Percentiles rank a stretch among this genome's conserved stretches.
These are phyloP conservation scores for Keithomyces neogunnii DNA, from an alignment of 2,329 filamentous ascomycete species.

Conservation along the genomic window DNA sequence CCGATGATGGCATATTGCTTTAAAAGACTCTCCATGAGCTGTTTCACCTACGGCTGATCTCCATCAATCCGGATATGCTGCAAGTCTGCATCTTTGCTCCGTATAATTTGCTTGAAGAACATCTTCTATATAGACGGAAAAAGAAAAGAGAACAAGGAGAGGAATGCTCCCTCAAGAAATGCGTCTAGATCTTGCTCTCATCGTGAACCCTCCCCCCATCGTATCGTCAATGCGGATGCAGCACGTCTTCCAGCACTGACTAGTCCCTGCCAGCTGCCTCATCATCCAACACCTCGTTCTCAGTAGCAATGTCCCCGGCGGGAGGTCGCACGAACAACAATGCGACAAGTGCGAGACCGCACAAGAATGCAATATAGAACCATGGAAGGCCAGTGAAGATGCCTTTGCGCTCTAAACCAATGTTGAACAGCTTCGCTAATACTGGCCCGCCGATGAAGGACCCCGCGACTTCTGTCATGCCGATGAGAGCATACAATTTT, in stretches of 20 bases:
- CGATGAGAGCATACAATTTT: conserved; percentile 31
- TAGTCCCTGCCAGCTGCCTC: conserved; percentile 10
- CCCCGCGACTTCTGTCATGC: conserved; percentile 30
- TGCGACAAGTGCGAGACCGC: conserved; percentile 17
- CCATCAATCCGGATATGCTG: too few relatives aligned
- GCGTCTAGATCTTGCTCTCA: too few relatives aligned
- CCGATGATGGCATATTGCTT: too few relatives aligned
- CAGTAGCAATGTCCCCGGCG: conserved; percentile 9
- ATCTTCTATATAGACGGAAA: too few relatives aligned
- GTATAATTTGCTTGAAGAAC: too few relatives aligned
- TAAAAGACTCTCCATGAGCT: too few relatives aligned
- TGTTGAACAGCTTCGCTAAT: conserved; percentile 29
- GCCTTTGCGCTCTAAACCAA: conserved; percentile 26
- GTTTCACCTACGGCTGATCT: too few relatives aligned
- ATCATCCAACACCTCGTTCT: conserved; percentile 13
- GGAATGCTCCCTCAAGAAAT: too few relatives aligned
- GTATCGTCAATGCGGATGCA: conserved; percentile 12
- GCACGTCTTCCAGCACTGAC: conserved; percentile 8
- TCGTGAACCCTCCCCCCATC: too few relatives aligned
- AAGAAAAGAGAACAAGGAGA: too few relatives aligned
- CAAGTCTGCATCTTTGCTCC: too few relatives aligned
- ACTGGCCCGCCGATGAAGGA: conserved; percentile 31
- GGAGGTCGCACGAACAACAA: conserved; percentile 26
- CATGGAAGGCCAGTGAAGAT: conserved; percentile 30
- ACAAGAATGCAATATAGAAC: conserved; percentile 28